These are phyloP conservation scores for Guyanaporus albipodus DNA, from an alignment of 768 basidiomycete species.

Conservation along the genomic window DNA sequence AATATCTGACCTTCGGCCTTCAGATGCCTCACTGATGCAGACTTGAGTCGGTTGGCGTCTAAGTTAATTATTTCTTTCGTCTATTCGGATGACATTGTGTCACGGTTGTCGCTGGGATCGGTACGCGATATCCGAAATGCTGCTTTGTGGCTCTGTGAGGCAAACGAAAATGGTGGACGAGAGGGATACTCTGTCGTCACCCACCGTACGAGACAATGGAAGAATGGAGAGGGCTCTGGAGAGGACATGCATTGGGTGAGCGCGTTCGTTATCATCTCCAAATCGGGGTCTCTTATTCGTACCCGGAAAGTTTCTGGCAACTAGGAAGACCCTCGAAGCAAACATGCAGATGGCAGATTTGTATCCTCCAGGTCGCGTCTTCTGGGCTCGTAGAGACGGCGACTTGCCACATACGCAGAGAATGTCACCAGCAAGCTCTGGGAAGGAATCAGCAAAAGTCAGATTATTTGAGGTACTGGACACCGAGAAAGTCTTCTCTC, in stretches of 20 bases:
- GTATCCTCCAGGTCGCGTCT: slow-evolving; percentile 72
- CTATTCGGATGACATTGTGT: slow-evolving; percentile 79
- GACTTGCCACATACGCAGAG: slow-evolving; percentile 55
- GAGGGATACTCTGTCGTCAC: slow-evolving; percentile 40
- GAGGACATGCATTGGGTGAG: slow-evolving; percentile 54
- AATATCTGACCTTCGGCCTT: not conserved
- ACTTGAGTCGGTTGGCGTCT: slow-evolving; percentile 55
- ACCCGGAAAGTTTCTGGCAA: slow-evolving; percentile 59
- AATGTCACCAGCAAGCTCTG: slow-evolving; percentile 13
- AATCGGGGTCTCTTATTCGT: not conserved
- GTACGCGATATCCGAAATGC: slow-evolving; percentile 73
- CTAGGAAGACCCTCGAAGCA: slow-evolving; percentile 80
- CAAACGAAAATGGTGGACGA: slow-evolving; percentile 41
- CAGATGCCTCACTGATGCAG: slow-evolving; percentile 61
- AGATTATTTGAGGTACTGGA: slow-evolving; percentile 76
- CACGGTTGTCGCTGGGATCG: slow-evolving; percentile 72
- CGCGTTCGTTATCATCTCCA: slow-evolving; percentile 10
- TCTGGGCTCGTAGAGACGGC: slow-evolving; percentile 75
- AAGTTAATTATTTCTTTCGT: slow-evolving; percentile 73
- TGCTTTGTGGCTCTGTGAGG: slow-evolving; percentile 77
- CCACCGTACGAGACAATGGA: slow-evolving; percentile 53
- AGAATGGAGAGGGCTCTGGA: slow-evolving; percentile 51
- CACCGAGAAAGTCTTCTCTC: slow-evolving; percentile 71
- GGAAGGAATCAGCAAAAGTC: slow-evolving; percentile 44
- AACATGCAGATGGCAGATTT: slow-evolving; percentile 73